Conservation (phyloP, 2,329 filamentous ascomycete genomes). For the Monosporascus sp. region DNA sequence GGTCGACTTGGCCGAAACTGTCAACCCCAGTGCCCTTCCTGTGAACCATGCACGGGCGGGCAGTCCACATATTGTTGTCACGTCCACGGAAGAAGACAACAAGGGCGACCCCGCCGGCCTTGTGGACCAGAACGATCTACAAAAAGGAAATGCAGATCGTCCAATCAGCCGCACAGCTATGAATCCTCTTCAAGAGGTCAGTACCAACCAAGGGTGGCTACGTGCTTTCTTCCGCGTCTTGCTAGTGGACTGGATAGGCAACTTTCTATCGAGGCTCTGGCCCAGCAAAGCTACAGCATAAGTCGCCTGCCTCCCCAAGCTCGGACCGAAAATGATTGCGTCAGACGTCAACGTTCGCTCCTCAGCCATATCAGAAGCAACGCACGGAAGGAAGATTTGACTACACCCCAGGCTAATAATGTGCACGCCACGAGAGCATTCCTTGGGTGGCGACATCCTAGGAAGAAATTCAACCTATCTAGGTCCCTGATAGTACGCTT, state of each 20-base stretch:
- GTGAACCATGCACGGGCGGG: conserved; percentile 1
- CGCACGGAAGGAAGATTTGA: no score
- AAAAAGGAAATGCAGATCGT: conserved; percentile 10
- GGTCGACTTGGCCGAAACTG: not conserved
- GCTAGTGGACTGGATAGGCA: conserved; percentile 35
- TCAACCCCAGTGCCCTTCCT: not conserved
- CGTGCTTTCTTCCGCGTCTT: conserved; percentile 27
- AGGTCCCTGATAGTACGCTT: no score
- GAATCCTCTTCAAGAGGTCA: conserved; percentile 2
- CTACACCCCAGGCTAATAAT: no score
- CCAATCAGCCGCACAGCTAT: conserved; percentile 8
- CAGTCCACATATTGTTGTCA: conserved; percentile 1
- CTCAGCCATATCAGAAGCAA: no score
- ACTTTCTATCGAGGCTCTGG: conserved; percentile 27
- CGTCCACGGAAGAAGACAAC: not conserved
- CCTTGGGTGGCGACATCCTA: no score
- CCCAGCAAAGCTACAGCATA: conserved; percentile 25
- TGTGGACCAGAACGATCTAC: conserved; percentile 4
- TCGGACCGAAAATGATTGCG: not conserved
- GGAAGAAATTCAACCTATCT: no score
- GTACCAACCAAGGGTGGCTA: conserved; percentile 22
- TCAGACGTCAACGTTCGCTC: not conserved
- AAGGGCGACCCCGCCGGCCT: not conserved
- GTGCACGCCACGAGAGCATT: no score
- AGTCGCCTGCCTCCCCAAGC: conserved; percentile 9